phyloP scores from a whole-genome alignment of 805 yeast species.

The Millerago galiae region DNA sequence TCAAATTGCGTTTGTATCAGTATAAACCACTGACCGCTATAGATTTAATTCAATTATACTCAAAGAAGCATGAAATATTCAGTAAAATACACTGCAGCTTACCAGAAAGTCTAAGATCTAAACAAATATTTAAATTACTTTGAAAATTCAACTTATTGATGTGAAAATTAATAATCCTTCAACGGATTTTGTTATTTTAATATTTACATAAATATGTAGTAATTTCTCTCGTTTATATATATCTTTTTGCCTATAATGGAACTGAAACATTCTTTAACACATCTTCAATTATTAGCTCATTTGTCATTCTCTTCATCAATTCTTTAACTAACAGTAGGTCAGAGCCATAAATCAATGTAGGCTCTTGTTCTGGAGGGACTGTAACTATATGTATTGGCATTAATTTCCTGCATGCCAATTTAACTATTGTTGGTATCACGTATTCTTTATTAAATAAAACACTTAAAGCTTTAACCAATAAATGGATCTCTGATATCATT shows the following conservation, averaged over 20 bases:
- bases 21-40: no score
- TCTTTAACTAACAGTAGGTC: conserved; percentile 36
- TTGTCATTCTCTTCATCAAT: conserved; percentile 37
- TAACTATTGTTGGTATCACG: conserved; percentile 49
- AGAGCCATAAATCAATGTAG: conserved; percentile 50
- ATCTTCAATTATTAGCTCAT: conserved; percentile 44
- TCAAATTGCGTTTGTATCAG: no score
- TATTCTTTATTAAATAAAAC: conserved; percentile 33
- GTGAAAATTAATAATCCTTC: no score
- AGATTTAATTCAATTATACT: no score
- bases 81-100: no score
- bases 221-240: no score
- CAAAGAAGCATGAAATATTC: no score
- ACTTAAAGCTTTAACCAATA: conserved; percentile 34
- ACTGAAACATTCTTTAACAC: conserved; percentile 44
- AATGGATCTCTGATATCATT: conserved; percentile 36
- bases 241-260: conserved; percentile 29
- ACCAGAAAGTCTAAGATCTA: no score
- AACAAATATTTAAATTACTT: no score
- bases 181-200: no score
- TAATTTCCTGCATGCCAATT: conserved; percentile 40
- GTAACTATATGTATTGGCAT: conserved; percentile 42
- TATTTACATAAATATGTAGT: no score
- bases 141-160: no score
- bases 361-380: conserved; percentile 38